Percentiles rank a stretch among this genome's conserved stretches.
Conservation (phyloP, 148 eudicot genomes). For the Salicornia ramosissima region DNA sequence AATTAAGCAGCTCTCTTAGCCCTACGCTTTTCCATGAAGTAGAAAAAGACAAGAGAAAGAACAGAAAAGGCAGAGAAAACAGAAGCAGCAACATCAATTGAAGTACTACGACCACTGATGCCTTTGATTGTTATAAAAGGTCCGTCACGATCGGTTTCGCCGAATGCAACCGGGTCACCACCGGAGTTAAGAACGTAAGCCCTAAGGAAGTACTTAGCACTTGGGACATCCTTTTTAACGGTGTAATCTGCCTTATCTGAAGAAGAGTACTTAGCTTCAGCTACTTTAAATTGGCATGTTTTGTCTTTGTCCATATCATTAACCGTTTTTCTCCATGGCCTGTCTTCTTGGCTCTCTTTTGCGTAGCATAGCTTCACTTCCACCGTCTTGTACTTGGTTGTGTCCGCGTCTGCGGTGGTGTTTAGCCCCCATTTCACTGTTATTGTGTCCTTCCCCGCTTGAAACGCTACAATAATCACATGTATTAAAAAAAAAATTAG, state of each 20-base stretch:
- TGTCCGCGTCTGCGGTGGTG: slow-evolving; percentile 22
- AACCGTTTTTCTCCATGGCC: slow-evolving; percentile 66
- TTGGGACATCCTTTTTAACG: slow-evolving; percentile 46
- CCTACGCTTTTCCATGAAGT: slow-evolving; percentile 63
- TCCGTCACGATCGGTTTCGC: slow-evolving; percentile 38
- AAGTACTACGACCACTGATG: slow-evolving; percentile 55
- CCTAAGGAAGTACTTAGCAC: slow-evolving; percentile 59
- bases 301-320: slow-evolving; percentile 57
- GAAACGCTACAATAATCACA: too few species aligned
- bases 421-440: slow-evolving; percentile 51
- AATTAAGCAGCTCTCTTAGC: slow-evolving; percentile 13
- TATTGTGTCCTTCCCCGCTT: slow-evolving; percentile 46
- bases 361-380: slow-evolving; percentile 61
- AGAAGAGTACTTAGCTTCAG: slow-evolving; percentile 27
- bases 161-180: slow-evolving; percentile 38
- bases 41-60: slow-evolving; percentile 59
- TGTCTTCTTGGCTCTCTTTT: slow-evolving; percentile 56
- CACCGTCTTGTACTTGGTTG: slow-evolving; percentile 49
- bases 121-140: slow-evolving; percentile 42
- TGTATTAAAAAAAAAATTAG: too few species aligned
- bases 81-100: slow-evolving; percentile 57
- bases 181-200: slow-evolving; percentile 44
- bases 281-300: slow-evolving; percentile 54
- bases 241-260: slow-evolving; percentile 36
- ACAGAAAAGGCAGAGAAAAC: slow-evolving; percentile 67